phyloP scores from a whole-genome alignment of 495 filamentous ascomycete genomes.

The Hyaloscypha hepaticicola region DNA sequence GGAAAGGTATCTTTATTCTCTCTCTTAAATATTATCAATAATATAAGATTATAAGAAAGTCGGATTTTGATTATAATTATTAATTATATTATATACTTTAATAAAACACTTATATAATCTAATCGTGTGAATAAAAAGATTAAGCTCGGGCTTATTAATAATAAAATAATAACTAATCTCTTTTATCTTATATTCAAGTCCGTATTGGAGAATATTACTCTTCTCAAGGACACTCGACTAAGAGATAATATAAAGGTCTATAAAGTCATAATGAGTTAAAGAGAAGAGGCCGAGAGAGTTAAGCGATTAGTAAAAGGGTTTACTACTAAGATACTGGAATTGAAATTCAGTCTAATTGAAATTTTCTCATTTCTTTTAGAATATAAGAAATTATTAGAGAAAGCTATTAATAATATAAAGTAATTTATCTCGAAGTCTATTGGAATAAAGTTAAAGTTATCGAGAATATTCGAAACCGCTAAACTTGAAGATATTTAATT shows the following conservation, averaged over 20 bases:
- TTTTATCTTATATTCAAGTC: slow-evolving; percentile 21
- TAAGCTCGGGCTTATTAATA: slow-evolving; percentile 53
- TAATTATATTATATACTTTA: slow-evolving; percentile 69
- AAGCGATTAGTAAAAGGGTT: slow-evolving; percentile 53
- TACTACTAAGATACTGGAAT: slow-evolving; percentile 63
- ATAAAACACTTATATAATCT: slow-evolving; percentile 70
- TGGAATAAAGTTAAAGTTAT: no score
- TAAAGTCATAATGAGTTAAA: slow-evolving; percentile 19
- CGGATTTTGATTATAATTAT: slow-evolving; percentile 80
- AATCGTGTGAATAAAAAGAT: slow-evolving; percentile 76
- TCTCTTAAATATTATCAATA: slow-evolving; percentile 74
- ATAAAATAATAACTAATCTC: slow-evolving; percentile 21
- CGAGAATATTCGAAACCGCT: background rate
- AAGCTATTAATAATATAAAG: slow-evolving; percentile 11
- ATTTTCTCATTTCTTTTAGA: slow-evolving; percentile 71
- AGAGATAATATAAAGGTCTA: slow-evolving; percentile 20
- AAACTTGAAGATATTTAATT: no score
- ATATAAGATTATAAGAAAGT: slow-evolving; percentile 69
- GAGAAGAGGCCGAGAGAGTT: slow-evolving; percentile 38
- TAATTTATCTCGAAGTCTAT: no score
- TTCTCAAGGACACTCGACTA: slow-evolving; percentile 9
- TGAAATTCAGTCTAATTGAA: slow-evolving; percentile 69
- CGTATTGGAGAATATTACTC: slow-evolving; percentile 6
- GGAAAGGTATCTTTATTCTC: slow-evolving; percentile 64
- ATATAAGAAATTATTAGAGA: slow-evolving; percentile 60